Base-by-base conservation (phyloP, 371 early-diverging fungal species). In the Batkoa obscura region DNA sequence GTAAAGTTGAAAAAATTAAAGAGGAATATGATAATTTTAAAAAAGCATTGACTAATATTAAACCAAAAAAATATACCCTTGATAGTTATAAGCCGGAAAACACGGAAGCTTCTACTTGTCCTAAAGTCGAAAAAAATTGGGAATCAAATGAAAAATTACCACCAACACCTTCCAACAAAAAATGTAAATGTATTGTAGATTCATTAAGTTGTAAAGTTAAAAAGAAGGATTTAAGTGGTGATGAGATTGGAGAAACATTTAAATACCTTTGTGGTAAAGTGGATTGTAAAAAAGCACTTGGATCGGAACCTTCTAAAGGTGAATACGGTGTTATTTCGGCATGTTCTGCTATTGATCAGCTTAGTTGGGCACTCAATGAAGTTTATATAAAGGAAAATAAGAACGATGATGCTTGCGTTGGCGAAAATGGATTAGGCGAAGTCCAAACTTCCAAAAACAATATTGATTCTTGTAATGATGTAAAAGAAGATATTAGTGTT, bases 131-230 rank as follows among this genome's bases (percentile, higher is more conserved):
- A 43, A 50, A 62, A 3, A 67, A 55, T 6, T 86, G 85, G 85
- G 68, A 71, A 43, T 74, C 79, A 9, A 72, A 70, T 12, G 62
- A 60, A 3, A 60, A 57, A 4, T 58, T 87, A 13, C 80, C 86
- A 9, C 80, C 84, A 0, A 81, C 83, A 0, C 88, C 88, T 3
- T 80, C 79, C 0, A 62, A 67, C 3, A 69, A 73, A 34, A 72
- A 72, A 17, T 87, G 88, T 60, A 61, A 73, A 17, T 83, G 84
- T 66, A 80, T 85, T 79, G 62, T 72, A 32, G 8, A 9, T 9
- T 32, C 9, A 9, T 32, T 31, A 10, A 23, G 33, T 0, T 48
- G 49, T 1, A 72, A 70, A 1, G 71, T 72, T 0, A 45, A 45
- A 15, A 15, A 15, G 4, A 15, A 0, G 15, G 23, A 45, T 13